phyloP scores from a whole-genome alignment of 331 rosid genomes.

The Malus hybrid region DNA sequence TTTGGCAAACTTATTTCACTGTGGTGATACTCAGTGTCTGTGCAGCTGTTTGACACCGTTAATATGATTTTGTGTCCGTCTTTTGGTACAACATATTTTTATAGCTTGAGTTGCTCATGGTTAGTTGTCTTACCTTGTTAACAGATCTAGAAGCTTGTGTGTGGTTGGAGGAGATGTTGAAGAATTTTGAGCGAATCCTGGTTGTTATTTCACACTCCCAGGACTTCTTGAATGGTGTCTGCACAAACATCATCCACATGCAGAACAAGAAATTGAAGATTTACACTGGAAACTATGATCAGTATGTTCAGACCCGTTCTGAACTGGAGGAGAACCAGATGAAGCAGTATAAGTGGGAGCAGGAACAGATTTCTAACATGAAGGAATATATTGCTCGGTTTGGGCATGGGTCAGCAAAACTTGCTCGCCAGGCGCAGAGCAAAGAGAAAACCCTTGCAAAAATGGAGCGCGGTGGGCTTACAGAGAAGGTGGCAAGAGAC shows the following conservation, averaged over 20 bases:
- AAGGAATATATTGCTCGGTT: constrained; percentile 96
- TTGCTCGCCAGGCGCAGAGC: constrained; percentile 99
- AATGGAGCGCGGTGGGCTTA: constrained; percentile 98
- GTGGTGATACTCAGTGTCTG: background rate
- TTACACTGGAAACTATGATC: constrained; percentile 87
- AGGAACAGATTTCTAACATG: constrained; percentile 90
- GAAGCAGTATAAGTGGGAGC: constrained; percentile 99
- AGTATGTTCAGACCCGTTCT: constrained; percentile 91
- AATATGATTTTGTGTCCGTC: background rate
- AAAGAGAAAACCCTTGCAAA: constrained; percentile 95
- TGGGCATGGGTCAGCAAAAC: constrained; percentile 97
- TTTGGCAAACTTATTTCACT: background rate
- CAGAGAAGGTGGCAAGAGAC: constrained; percentile 86
- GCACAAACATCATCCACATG: constrained; percentile 99
- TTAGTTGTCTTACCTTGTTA: background rate
- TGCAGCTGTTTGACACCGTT: background rate
- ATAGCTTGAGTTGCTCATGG: background rate
- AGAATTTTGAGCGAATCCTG: constrained; percentile 83
- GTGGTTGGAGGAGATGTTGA: constrained; percentile 94
- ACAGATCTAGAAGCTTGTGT: constrained; percentile 99
- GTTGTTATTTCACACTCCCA: constrained; percentile 97
- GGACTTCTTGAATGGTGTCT: constrained; percentile 96
- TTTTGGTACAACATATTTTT: background rate
- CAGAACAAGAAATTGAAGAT: constrained; percentile 77
- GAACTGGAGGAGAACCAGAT: constrained; percentile 96